A percentile compares a stretch with the other conserved stretches of the same genome.
phyloP scores from a whole-genome alignment of 2,329 filamentous ascomycete species.

The Sclerotinia subarctica region DNA sequence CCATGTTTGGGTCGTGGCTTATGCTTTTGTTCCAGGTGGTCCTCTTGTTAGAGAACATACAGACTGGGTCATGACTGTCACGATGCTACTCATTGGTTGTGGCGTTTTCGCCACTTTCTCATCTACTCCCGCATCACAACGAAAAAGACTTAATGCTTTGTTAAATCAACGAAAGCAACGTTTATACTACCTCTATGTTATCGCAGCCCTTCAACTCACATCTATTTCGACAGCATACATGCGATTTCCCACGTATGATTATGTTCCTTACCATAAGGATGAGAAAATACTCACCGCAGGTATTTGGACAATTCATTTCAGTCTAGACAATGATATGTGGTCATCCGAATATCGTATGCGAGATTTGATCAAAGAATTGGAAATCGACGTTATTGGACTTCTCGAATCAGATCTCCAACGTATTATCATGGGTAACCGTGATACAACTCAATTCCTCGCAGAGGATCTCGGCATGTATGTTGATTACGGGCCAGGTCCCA shows the following conservation, averaged over 20 bases:
- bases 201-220: slow-evolving; percentile 74
- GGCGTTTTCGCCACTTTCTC: slow-evolving; percentile 73
- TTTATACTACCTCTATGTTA: slow-evolving; percentile 67
- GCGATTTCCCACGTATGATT: slow-evolving; percentile 90
- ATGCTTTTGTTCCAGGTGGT: slow-evolving; percentile 94
- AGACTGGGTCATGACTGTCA: slow-evolving; percentile 89
- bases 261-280: slow-evolving; percentile 82
- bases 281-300: slow-evolving; percentile 87
- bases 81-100: slow-evolving; percentile 78
- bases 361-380: slow-evolving; percentile 86
- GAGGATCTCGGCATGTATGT: slow-evolving; percentile 99
- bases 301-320: slow-evolving; percentile 99
- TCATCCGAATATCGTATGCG: slow-evolving; percentile 92
- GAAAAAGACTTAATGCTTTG: slow-evolving; percentile 36
- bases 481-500: slow-evolving; percentile 93
- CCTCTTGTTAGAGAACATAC: slow-evolving; percentile 90
- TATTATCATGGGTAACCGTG: slow-evolving; percentile 99
- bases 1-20: slow-evolving; percentile 97
- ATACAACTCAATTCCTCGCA: slow-evolving; percentile 90
- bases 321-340: slow-evolving; percentile 98
- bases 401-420: slow-evolving; percentile 91
- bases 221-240: slow-evolving; percentile 79
- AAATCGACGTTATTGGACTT: slow-evolving; percentile 94
- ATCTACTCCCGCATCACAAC: slow-evolving; percentile 40
- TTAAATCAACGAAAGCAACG: slow-evolving; percentile 49